Base-by-base conservation (phyloP, 176 grass and related monocot species). In the Lolium multiflorum region DNA sequence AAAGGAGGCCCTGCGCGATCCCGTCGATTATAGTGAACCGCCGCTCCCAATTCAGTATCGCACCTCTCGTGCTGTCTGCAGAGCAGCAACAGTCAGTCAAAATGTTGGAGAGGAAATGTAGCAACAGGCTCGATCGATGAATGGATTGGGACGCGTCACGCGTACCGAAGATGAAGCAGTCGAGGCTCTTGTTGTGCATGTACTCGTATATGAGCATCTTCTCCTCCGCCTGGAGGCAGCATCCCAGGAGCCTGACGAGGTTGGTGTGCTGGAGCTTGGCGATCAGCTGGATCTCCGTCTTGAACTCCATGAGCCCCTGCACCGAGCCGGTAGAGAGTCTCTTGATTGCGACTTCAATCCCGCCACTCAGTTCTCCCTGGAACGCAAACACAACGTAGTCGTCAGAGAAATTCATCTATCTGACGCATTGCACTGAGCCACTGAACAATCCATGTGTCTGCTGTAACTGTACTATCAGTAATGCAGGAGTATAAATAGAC, bases 181-280 rank as follows among this genome's bases (percentile, higher is more conserved):
- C 91, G 11, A 95, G 69, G 74, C 93, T 95, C 66, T 78, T 87
- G 72, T 95, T 95, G 81, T 83, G 91, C 83, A 95, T 88, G 64
- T 91, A 95, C 85, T 95, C 93, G 65, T 95, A 95, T 52, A 92
- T 65, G 17, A 94, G 87, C 93, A 94, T 76, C 87, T 94, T 94
- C 93, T 94, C 91, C 1, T 90, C 84, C 0, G 41, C 90, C 78
- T 92, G 82, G 21, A 94, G 71, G 73, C 90, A 94, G 65, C 90
- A 91, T 7, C 93, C 93, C 4, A 94, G 17, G 3, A 94, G 90
- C 2, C 87, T 91, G n/a, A 94, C 93, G 6, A 92, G 90, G 71
- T 92, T 94, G 4, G 84, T 91, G 82, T 94, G 93, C 82, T 92
- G 93, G 5, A 94, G 93, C 82, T 92, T 94, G 41, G 93, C 90